Evolutionary conservation across 192 early-diverging fungal genomes (phyloP).

Genomic region (Oehlia diaphana): DNA sequence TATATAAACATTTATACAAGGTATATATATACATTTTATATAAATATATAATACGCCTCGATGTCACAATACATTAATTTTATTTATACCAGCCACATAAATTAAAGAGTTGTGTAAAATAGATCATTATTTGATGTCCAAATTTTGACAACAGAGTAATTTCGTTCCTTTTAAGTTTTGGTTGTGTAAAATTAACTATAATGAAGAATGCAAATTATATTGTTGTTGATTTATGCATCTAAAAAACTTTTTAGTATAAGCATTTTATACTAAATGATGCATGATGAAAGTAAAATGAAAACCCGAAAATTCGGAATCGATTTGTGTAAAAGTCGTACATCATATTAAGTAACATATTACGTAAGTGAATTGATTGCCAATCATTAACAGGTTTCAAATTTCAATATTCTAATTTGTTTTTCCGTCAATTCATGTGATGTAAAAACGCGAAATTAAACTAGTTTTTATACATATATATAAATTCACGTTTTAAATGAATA

Average conservation of each 20-base stretch:
- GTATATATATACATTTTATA: too few species aligned
- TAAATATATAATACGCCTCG: too few species aligned
- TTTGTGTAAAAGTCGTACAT: not conserved
- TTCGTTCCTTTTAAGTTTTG: too few species aligned
- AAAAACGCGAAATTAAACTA: not conserved
- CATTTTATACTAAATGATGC: not conserved
- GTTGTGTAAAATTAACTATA: not conserved
- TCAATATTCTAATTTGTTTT: not conserved
- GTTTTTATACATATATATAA: not conserved
- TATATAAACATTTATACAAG: too few species aligned
- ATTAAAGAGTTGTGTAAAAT: not conserved
- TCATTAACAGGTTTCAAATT: not conserved
- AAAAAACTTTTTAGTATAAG: not conserved
- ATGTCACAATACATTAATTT: too few species aligned
- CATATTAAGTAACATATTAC: not conserved
- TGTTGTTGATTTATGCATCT: not conserved
- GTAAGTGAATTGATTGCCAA: too few species aligned
- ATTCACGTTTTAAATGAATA: not conserved
- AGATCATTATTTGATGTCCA: not conserved
- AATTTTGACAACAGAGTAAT: not conserved
- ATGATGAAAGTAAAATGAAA: not conserved
- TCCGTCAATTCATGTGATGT: not conserved
- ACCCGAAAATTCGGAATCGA: not conserved
- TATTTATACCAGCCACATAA: too few species aligned
- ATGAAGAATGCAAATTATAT: not conserved